phyloP scores from a whole-genome alignment of 2,329 filamentous ascomycete genomes.

The Fusarium sp. region DNA sequence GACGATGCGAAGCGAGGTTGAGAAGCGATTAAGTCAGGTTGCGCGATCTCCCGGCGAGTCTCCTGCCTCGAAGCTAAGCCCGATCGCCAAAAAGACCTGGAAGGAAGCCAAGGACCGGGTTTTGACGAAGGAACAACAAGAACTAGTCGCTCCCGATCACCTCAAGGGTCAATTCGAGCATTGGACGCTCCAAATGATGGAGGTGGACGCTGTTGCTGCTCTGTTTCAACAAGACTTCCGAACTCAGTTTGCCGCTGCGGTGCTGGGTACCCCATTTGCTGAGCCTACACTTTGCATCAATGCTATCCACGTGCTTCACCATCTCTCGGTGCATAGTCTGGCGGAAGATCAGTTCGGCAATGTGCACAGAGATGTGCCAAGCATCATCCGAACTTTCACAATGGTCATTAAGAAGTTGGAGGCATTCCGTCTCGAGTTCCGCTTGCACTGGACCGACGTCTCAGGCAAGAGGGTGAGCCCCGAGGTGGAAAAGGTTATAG shows the following conservation, averaged over 20 bases:
- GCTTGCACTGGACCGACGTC: constrained; percentile 84
- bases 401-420: constrained; percentile 77
- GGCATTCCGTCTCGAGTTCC: constrained; percentile 69
- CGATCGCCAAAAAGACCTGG: constrained; percentile 64
- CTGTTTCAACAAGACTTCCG: constrained; percentile 79
- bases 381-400: constrained; percentile 80
- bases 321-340: constrained; percentile 79
- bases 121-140: constrained; percentile 67
- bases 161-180: constrained; percentile 63
- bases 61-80: constrained; percentile 63
- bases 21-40: constrained; percentile 60
- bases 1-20: constrained; percentile 59
- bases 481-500: constrained; percentile 79
- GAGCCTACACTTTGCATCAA: constrained; percentile 77
- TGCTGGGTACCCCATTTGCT: constrained; percentile 81
- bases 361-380: constrained; percentile 84
- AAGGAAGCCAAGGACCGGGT: constrained; percentile 62
- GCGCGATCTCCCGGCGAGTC: constrained; percentile 63
- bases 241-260: constrained; percentile 72
- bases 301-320: constrained; percentile 76
- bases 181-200: constrained; percentile 61
- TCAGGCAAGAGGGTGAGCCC: constrained; percentile 66
- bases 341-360: constrained; percentile 86
- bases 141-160: constrained; percentile 64
- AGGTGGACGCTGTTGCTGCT: constrained; percentile 68